phyloP scores from a whole-genome alignment of 2,329 filamentous ascomycete species.

The Stromatinia cepivora region DNA sequence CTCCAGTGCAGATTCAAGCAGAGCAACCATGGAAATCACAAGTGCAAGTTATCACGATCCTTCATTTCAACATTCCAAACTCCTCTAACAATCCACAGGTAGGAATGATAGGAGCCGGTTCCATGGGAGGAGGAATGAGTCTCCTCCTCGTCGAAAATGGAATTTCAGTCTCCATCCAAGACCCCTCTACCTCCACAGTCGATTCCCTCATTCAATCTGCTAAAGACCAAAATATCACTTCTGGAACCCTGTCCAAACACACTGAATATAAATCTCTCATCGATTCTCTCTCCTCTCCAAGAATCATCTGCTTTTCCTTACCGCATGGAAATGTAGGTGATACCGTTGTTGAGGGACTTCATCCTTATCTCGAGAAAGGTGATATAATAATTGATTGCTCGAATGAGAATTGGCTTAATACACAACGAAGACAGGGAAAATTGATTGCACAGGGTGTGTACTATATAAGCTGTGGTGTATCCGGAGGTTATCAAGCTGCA shows the following conservation, averaged over 20 bases:
- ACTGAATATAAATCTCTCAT: slow-evolving; percentile 48
- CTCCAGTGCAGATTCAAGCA: not conserved
- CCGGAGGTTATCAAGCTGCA: slow-evolving; percentile 68
- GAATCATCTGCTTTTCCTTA: slow-evolving; percentile 54
- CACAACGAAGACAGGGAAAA: slow-evolving; percentile 61
- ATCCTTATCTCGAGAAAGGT: slow-evolving; percentile 54
- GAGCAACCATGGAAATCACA: not conserved
- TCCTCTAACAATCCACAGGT: slow-evolving; percentile 39
- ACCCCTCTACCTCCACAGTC: slow-evolving; percentile 50
- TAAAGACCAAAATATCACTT: slow-evolving; percentile 29
- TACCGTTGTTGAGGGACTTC: slow-evolving; percentile 42
- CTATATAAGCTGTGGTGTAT: slow-evolving; percentile 68
- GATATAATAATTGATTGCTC: slow-evolving; percentile 70
- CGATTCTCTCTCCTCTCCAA: slow-evolving; percentile 48
- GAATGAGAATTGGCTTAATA: slow-evolving; percentile 67
- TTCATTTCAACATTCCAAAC: not conserved
- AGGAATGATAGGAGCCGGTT: slow-evolving; percentile 58
- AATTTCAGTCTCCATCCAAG: slow-evolving; percentile 54
- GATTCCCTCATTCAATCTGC: slow-evolving; percentile 45
- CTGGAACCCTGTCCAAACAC: slow-evolving; percentile 39
- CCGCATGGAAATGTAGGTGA: slow-evolving; percentile 49
- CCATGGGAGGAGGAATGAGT: slow-evolving; percentile 58
- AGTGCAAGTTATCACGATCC: not conserved
- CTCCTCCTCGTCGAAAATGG: slow-evolving; percentile 59
- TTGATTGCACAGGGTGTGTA: slow-evolving; percentile 57